Evolutionary conservation across 2,329 filamentous ascomycete genomes (phyloP).

Genomic region (Emmonsiellopsis sp.): DNA sequence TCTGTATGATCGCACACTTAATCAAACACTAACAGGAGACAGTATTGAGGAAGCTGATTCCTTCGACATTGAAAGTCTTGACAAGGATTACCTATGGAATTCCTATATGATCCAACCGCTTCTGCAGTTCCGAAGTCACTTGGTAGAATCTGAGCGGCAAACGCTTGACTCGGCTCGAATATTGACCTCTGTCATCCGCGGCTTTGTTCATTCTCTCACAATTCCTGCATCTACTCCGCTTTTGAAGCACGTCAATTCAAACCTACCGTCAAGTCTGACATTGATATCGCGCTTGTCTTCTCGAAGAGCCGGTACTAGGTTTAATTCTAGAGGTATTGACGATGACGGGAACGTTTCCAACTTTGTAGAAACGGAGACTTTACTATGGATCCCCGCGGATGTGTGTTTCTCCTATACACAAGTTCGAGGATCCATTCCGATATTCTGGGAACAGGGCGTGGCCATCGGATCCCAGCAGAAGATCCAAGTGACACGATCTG

Average conservation of each 20-base stretch:
- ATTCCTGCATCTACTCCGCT: conserved; percentile 70
- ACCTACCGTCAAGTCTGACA: conserved; percentile 73
- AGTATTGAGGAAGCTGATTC: conserved; percentile 66
- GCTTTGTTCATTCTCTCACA: conserved; percentile 79
- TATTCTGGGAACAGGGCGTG: conserved; percentile 94
- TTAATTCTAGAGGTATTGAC: conserved; percentile 95
- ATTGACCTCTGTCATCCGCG: conserved; percentile 85
- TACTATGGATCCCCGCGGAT: conserved; percentile 70
- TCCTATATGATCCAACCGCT: conserved; percentile 95
- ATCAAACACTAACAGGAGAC: not conserved
- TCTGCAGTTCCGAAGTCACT: conserved; percentile 74
- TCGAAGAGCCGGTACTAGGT: conserved; percentile 80
- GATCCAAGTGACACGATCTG: conserved; percentile 78
- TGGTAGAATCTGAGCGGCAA: conserved; percentile 64
- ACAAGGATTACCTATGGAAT: conserved; percentile 93
- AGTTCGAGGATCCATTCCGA: conserved; percentile 80
- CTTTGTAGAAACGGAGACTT: conserved; percentile 95
- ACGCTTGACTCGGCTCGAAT: conserved; percentile 80
- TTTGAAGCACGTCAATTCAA: conserved; percentile 54
- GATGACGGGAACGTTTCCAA: conserved; percentile 97
- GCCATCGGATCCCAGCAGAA: conserved; percentile 90
- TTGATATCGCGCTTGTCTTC: conserved; percentile 89
- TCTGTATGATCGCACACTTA: not conserved
- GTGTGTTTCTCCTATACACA: conserved; percentile 90
- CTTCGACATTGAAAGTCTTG: conserved; percentile 86